A percentile compares a stretch with the other conserved stretches of the same genome.
Conservation (phyloP, 2,329 filamentous ascomycete species). For the Phialophora expanda region DNA sequence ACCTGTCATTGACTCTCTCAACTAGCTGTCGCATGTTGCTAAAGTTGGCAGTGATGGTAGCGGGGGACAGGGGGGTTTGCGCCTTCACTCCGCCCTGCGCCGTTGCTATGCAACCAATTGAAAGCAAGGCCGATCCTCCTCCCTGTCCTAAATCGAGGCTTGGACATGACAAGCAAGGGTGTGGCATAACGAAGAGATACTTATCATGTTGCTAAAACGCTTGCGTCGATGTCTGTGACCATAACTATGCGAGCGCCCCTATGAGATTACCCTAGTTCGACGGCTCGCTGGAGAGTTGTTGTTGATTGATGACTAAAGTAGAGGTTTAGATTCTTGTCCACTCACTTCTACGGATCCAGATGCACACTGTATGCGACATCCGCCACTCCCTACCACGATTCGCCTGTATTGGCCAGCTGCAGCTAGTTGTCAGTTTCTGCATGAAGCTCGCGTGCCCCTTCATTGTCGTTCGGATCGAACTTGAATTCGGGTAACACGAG, state of each 20-base stretch:
- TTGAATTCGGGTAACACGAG: background rate
- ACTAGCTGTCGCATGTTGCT: background rate
- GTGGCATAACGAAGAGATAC: background rate
- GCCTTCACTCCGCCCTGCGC: background rate
- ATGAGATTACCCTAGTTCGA: background rate
- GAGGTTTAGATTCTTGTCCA: too few species aligned
- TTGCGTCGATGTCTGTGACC: background rate
- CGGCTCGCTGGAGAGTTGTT: background rate
- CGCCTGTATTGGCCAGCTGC: background rate
- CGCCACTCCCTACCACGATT: background rate
- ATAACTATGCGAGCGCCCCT: too few species aligned
- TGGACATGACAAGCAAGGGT: background rate
- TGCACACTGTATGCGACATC: background rate
- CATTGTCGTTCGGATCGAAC: background rate
- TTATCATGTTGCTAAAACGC: background rate
- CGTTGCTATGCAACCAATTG: background rate
- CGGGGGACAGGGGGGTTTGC: background rate
- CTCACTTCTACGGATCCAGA: background rate
- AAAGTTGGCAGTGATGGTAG: background rate
- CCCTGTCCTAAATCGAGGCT: background rate
- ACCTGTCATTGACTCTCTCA: background rate
- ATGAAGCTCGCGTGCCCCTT: conserved; percentile 1
- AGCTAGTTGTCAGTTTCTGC: background rate
- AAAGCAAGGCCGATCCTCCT: background rate
- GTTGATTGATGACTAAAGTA: background rate